Evolutionary conservation across 768 basidiomycete species (phyloP), one percentile per base, ranked within the genome.

Genomic region (Tulasnella sp.): DNA sequence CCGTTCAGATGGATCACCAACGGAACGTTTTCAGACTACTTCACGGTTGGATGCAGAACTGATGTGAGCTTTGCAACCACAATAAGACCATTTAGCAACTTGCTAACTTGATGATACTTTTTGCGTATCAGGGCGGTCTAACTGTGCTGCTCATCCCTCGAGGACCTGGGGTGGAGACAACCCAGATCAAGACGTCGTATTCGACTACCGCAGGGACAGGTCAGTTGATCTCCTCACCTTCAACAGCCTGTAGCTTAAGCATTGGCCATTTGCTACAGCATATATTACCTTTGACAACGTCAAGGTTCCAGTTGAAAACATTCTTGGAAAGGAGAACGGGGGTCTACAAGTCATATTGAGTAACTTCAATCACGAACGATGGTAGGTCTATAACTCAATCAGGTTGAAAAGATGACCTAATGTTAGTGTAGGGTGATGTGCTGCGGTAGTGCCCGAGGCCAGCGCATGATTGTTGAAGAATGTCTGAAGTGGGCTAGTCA

Each of bases 171-270:
- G 74, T 96, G 51, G 76, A 79, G 45, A 95, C 92, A 4, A 89
- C 83, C 60, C 78, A 79, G 20, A 84, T 98, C 67, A 91, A 90
- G 69, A 96, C 92, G 0, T 76, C 84, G 0, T 98, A 98, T 66
- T 96, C 92, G 0, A 63, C 84, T 3, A 81, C 83, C 0, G 93
- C 93, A 3, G 93, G 93, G 5, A 96, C 91, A 5, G 43, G 43
- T 31, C n/a, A 22, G 27, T 4, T 5, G 22, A 13, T 5, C 33
- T 16, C 16, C n/a, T 25, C 28, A 8, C 19, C 16, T 16, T 12
- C 24, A 22, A 10, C 40, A 10, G 24, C 10, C 7, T n/a, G 27
- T 24, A 19, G 5, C 8, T 45, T 31, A 6, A 22, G 20, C 16
- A 15, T 5, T 45, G n/a, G 24, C 43, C 12, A 13, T 22, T 42